Base-by-base conservation (phyloP, 2,329 filamentous ascomycete genomes). In the Coniochaeta hoffmannii region DNA sequence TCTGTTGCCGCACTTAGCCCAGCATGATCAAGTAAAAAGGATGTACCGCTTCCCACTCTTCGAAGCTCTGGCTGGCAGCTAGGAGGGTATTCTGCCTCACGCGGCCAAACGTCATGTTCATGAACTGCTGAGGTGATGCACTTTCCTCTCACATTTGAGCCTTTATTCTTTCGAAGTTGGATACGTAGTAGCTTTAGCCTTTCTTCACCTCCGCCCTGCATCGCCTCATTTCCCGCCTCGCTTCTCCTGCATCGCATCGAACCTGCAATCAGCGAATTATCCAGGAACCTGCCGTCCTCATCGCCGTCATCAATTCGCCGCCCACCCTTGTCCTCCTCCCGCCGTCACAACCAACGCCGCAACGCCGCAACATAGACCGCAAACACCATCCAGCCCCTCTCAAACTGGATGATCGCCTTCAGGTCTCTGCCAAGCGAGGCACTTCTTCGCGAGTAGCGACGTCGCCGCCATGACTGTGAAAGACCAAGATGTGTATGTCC, bases 401-500 rank as follows among this genome's bases (percentile, higher is more conserved):
- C 2, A 24, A 26, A 22, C 41, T 46, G 41, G 41, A 46, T 46
- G 41, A 46, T 28, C 41, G 41, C 19, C 19, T 1, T n/a, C 41
- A 28, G 5, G 2, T 4, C 12, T 5, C 6, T 24, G 6, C 11
- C 19, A 46, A 46, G 41, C 41, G 41, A 46, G 41, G 41, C 41
- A 46, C 12, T 22, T 46, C 41, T 46, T 28, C 12, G 41, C 41
- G 22, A 46, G n/a, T 46, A 46, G 41, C 41, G 59, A 60, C 64
- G 64, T 51, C 57, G 68, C 64, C 65, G 73, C 58, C 62, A 84
- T 84, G 81, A 79, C 79, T 69, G 73, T 79, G 64, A 76, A 74
- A 66, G 73, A 79, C 66, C 76, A 82, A 68, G 73, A 71, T 66
- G 70, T 74, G 79, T 82, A 71, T 60, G 76, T 68, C 58, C 54